Evolutionary conservation across 2,329 filamentous ascomycete species (phyloP).

Genomic region (Verticillium nubilum): DNA sequence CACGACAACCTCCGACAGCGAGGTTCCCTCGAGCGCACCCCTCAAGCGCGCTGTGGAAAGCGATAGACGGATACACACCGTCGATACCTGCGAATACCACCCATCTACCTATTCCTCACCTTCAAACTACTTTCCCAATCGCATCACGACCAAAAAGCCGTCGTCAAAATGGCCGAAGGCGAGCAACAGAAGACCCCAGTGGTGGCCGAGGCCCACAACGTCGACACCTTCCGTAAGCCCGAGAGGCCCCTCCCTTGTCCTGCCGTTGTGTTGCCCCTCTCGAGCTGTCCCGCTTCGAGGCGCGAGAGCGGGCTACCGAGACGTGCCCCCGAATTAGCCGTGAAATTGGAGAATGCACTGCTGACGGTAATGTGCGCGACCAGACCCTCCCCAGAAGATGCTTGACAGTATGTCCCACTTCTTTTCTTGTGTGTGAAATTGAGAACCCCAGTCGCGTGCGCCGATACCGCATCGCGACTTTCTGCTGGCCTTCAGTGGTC

Average conservation of each 20-base stretch:
- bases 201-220: conserved; percentile 69
- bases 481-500: neutral
- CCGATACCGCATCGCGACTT: neutral
- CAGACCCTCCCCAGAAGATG: conserved; percentile 63
- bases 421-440: neutral
- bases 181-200: conserved; percentile 45
- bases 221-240: conserved; percentile 65
- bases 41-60: conserved; percentile 10
- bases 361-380: conserved; percentile 2
- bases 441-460: neutral
- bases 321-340: neutral
- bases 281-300: neutral
- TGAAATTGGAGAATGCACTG: neutral
- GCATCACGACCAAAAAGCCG: neutral
- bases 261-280: neutral
- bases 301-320: neutral
- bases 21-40: neutral
- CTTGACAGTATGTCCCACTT: conserved; percentile 51
- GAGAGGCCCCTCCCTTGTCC: conserved; percentile 1
- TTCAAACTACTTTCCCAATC: conserved; percentile 4
- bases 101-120: conserved; percentile 8
- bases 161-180: conserved; percentile 36
- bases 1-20: neutral
- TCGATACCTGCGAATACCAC: conserved; percentile 8
- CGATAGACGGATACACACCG: conserved; percentile 13